Base-by-base conservation (phyloP, 2,329 filamentous ascomycete genomes). In the Clonostachys solani region DNA sequence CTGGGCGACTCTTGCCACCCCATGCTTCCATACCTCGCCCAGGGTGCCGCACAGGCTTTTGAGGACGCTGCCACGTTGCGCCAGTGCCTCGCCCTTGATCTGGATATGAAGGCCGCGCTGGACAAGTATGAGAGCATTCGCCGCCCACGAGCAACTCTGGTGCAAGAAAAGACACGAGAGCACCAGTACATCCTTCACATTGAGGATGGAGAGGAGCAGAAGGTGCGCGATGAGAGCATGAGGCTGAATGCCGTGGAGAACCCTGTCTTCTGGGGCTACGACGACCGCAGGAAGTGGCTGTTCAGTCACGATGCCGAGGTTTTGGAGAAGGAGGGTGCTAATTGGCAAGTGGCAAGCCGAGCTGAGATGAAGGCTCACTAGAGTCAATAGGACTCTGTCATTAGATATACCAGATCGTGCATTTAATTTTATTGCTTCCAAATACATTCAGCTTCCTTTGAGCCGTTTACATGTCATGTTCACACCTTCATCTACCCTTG, bases 11-110 rank as follows among this genome's bases (percentile, higher is more conserved):
- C 78, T 1, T 85, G 81, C 50, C 83, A 85, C 56, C 77, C 81
- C 0, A 84, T 84, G 80, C 64, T 85, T 3, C 81, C 80, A 4
- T 79, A 81, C 52, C 68, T 82, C 29, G 84, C 80, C 0, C 85
- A 83, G 60, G 84, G 85, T 0, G 84, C 84, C 13, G 86, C 86
- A 56, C 83, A 77, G 0, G 78, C 80, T 1, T 69, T 89, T 2
- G 84, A 89, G 57, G 85, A 89, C 46, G 84, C 83, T 0, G 82
- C 83, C 0, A 81, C 85, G 0, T 63, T 88, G 7, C 50, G 55
- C 10, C 52, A 54, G 8, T 53, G 51, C 41, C 49, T 59, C 1
- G 50, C 45, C 16, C 34, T 33, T 13, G 47, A 49, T 33, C n/a
- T 38, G n/a, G 43, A 47, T 8, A n/a, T 50, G 4, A 29, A 45